Conservation (phyloP, 139 green algal genomes). For the Tetratostichococcus sp. region DNA sequence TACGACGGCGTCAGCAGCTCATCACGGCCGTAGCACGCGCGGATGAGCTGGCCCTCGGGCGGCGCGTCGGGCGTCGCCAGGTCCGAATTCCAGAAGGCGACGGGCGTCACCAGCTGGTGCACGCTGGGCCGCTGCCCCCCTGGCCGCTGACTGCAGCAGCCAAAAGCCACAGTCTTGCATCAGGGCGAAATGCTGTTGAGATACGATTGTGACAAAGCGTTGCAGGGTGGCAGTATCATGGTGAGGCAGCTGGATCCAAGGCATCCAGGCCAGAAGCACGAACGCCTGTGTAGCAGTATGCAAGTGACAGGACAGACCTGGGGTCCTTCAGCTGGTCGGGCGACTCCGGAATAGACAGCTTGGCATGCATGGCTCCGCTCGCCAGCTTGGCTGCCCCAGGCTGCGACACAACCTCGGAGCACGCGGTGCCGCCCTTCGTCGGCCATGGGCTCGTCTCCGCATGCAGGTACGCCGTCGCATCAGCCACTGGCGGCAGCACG, state of each 20-base stretch:
- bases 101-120: conserved; percentile 19
- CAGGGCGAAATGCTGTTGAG: too few species aligned
- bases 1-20: not conserved
- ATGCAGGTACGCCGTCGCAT: not conserved
- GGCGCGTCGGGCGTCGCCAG: conserved; percentile 15
- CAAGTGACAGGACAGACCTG: too few species aligned
- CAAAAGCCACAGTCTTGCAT: too few species aligned
- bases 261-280: too few species aligned
- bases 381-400: too few species aligned
- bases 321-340: not conserved
- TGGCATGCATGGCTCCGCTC: too few species aligned
- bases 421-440: not conserved
- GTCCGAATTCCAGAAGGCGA: not conserved
- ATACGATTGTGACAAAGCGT: too few species aligned
- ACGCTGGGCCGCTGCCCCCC: not conserved
- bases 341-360: not conserved
- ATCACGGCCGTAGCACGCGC: not conserved
- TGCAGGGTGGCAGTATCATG: too few species aligned
- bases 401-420: not conserved
- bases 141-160: too few species aligned
- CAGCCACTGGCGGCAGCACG: not conserved
- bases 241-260: too few species aligned
- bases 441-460: not conserved
- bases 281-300: too few species aligned
- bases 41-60: not conserved